phyloP scores from a whole-genome alignment of 345 rosid species.

The Zanthoxylum bungeanum region DNA sequence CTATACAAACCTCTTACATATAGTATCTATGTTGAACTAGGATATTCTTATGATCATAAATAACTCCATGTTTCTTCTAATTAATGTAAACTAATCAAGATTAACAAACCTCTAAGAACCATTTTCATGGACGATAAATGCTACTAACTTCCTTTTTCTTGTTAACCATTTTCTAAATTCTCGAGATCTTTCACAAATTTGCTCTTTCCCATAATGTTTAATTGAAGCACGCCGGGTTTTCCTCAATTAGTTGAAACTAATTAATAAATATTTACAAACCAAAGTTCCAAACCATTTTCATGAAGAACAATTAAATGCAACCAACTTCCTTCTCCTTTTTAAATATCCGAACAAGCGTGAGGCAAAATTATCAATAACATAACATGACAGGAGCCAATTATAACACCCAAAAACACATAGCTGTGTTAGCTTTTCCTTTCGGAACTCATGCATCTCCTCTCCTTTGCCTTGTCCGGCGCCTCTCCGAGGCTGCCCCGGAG shows the following conservation, averaged over 20 bases:
- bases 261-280: neutral
- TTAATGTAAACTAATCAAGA: neutral
- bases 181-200: neutral
- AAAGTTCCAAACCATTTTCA: neutral
- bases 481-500: conserved; percentile 19
- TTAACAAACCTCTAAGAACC: neutral
- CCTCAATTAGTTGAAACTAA: neutral
- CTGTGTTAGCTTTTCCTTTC: conserved; percentile 41
- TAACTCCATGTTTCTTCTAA: neutral
- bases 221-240: neutral
- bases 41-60: too few species aligned
- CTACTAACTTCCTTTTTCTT: neutral
- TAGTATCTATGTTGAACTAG: too few species aligned
- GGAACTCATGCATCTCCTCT: conserved; percentile 37
- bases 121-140: neutral
- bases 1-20: too few species aligned
- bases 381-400: neutral
- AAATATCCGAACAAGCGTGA: neutral
- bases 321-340: neutral
- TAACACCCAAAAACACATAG: conserved; percentile 19
- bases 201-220: neutral
- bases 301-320: neutral
- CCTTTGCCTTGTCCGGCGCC: conserved; percentile 20
- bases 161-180: neutral
- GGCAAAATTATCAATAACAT: neutral